These are phyloP conservation scores for Coniochaeta prunicola DNA, from an alignment of 2,329 filamentous ascomycete genomes.

Conservation along the genomic window DNA sequence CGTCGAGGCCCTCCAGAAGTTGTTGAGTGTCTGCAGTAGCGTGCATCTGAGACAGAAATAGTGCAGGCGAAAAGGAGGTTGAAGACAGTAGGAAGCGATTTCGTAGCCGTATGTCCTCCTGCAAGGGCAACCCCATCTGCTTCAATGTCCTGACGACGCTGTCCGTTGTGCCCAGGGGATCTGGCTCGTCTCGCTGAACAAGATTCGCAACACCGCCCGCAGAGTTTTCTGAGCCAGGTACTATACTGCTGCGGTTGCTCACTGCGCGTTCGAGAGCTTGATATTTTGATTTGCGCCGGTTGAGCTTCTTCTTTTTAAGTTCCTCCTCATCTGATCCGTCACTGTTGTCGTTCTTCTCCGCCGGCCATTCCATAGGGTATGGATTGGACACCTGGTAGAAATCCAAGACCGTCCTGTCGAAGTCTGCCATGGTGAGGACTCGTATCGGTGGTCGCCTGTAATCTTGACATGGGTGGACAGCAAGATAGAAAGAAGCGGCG, in stretches of 20 bases:
- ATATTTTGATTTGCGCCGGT: constrained; percentile 68
- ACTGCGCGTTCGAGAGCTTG: constrained; percentile 74
- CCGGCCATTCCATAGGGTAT: constrained; percentile 80
- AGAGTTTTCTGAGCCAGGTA: constrained; percentile 62
- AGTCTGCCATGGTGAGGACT: constrained; percentile 51
- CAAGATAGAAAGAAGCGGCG: background rate
- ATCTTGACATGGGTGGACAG: background rate
- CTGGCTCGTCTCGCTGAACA: constrained; percentile 85
- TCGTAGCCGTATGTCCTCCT: constrained; percentile 73
- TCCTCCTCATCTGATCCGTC: constrained; percentile 57
- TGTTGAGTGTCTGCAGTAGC: constrained; percentile 75
- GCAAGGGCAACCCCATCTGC: constrained; percentile 68
- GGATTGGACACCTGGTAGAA: constrained; percentile 80
- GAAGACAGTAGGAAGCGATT: constrained; percentile 95
- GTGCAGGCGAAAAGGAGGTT: constrained; percentile 84
- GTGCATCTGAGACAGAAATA: constrained; percentile 91
- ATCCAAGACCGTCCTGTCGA: constrained; percentile 71
- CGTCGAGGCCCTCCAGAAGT: constrained; percentile 74
- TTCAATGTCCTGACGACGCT: constrained; percentile 79
- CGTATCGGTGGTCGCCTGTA: background rate
- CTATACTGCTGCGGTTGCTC: constrained; percentile 58
- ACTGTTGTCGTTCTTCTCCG: constrained; percentile 69
- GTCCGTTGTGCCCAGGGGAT: constrained; percentile 80
- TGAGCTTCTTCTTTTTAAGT: constrained; percentile 40
- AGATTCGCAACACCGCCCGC: constrained; percentile 63